Conservation (phyloP, 1,284 basidiomycete species). For the Rhodotorula sp. region DNA sequence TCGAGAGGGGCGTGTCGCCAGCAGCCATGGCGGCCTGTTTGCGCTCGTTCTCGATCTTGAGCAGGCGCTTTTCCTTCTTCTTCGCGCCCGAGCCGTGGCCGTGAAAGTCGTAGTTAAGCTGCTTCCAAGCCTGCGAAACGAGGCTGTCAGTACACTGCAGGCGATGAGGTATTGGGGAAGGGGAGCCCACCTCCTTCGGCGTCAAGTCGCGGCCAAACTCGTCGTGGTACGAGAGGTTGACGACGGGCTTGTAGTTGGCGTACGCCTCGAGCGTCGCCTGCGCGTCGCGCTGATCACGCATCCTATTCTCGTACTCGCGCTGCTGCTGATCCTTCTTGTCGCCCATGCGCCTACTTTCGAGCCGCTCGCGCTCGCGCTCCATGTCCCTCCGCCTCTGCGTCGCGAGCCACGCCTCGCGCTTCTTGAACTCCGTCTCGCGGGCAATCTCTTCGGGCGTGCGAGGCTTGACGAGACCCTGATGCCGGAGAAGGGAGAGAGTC, state of each 20-base stretch:
- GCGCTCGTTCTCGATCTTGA: conserved; percentile 90
- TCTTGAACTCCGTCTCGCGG: conserved; percentile 75
- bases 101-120: conserved; percentile 90
- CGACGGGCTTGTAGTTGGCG: conserved; percentile 92
- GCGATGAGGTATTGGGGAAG: neutral
- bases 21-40: conserved; percentile 86
- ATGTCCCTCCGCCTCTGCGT: conserved; percentile 72
- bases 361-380: conserved; percentile 73
- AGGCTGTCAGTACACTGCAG: neutral
- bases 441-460: conserved; percentile 66
- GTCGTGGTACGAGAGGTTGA: conserved; percentile 95
- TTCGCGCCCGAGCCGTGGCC: conserved; percentile 89
- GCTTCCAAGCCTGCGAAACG: conserved; percentile 74
- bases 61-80: conserved; percentile 89
- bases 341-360: conserved; percentile 57
- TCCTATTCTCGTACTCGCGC: conserved; percentile 88
- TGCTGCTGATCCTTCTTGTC: conserved; percentile 84
- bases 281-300: conserved; percentile 87
- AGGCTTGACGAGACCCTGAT: conserved; percentile 81
- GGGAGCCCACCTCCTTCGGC: conserved; percentile 65
- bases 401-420: conserved; percentile 86
- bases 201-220: conserved; percentile 87
- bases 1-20: conserved; percentile 87
- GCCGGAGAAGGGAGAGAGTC: conserved; percentile 80
- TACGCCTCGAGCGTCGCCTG: conserved; percentile 76